A percentile compares a stretch with the other conserved stretches of the same genome.
These are phyloP conservation scores for Terfezia claveryi DNA, from an alignment of 495 filamentous ascomycete species.

Conservation along the genomic window DNA sequence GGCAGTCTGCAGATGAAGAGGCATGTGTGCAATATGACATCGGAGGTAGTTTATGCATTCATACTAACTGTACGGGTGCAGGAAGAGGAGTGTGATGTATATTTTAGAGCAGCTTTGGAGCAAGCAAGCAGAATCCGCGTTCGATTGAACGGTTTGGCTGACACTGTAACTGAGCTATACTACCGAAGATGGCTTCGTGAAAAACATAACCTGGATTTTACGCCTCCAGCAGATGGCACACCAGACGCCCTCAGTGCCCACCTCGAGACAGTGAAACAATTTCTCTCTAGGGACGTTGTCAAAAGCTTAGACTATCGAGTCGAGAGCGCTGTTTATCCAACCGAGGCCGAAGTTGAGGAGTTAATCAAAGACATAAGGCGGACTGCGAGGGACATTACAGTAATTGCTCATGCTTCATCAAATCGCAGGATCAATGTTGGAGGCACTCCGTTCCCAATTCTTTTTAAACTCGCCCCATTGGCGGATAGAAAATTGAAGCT, in stretches of 20 bases:
- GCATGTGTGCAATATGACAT: too few species aligned
- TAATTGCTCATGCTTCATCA: background rate
- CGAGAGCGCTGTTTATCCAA: background rate
- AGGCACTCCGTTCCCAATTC: background rate
- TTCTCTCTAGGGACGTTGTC: background rate
- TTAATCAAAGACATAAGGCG: background rate
- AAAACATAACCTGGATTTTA: too few species aligned
- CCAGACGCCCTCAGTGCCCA: background rate
- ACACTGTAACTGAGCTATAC: too few species aligned
- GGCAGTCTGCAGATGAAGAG: too few species aligned
- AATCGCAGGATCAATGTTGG: background rate
- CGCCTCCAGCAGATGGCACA: background rate
- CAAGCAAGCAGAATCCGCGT: too few species aligned
- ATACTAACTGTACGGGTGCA: too few species aligned
- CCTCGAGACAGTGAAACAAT: background rate
- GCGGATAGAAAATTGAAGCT: background rate
- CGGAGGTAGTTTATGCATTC: too few species aligned
- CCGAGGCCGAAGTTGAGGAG: background rate
- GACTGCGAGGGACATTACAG: background rate
- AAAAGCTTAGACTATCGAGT: background rate
- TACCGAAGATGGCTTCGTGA: too few species aligned
- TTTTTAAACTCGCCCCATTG: background rate
- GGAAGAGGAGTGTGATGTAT: too few species aligned
- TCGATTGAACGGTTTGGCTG: too few species aligned
- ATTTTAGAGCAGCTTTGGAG: too few species aligned